These are phyloP conservation scores for Sechiopsis laciniata DNA, from an alignment of 306 rosid genomes.

Conservation along the genomic window DNA sequence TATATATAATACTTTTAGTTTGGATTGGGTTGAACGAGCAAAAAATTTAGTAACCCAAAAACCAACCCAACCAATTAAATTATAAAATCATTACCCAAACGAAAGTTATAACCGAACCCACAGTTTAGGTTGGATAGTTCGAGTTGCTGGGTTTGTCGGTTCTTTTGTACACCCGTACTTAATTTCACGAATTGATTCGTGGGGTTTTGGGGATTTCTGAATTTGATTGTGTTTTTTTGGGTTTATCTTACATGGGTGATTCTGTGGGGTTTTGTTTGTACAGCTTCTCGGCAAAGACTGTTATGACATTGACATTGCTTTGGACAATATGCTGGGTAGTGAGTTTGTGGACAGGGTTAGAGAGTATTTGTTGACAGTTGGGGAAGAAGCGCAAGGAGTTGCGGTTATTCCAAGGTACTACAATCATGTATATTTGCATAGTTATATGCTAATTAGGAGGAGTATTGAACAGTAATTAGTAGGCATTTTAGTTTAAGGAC, in stretches of 20 bases:
- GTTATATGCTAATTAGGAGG: not conserved
- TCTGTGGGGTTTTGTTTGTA: conserved; percentile 18
- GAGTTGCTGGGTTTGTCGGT: too few relatives aligned
- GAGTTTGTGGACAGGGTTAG: conserved; percentile 74
- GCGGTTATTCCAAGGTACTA: conserved; percentile 71
- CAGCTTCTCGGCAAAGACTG: conserved; percentile 85
- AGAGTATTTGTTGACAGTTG: conserved; percentile 55
- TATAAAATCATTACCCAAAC: too few relatives aligned
- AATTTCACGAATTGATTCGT: not conserved
- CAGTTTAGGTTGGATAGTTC: too few relatives aligned
- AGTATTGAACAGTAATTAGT: not conserved
- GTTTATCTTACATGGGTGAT: not conserved
- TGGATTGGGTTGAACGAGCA: too few relatives aligned
- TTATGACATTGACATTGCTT: conserved; percentile 81
- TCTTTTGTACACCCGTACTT: not conserved
- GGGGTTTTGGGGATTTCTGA: conserved; percentile 4
- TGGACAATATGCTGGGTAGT: conserved; percentile 81
- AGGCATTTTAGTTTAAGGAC: not conserved
- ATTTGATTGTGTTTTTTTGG: not conserved
- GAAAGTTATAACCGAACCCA: too few relatives aligned
- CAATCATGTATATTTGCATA: not conserved
- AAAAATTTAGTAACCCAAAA: too few relatives aligned
- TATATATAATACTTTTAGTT: too few relatives aligned
- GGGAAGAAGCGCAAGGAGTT: conserved; percentile 80
- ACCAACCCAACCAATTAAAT: too few relatives aligned